Percentiles rank a stretch among this genome's conserved stretches.
These are phyloP conservation scores for Aspergillus ochraceus DNA, from an alignment of 2,329 filamentous ascomycete genomes.

Conservation along the genomic window DNA sequence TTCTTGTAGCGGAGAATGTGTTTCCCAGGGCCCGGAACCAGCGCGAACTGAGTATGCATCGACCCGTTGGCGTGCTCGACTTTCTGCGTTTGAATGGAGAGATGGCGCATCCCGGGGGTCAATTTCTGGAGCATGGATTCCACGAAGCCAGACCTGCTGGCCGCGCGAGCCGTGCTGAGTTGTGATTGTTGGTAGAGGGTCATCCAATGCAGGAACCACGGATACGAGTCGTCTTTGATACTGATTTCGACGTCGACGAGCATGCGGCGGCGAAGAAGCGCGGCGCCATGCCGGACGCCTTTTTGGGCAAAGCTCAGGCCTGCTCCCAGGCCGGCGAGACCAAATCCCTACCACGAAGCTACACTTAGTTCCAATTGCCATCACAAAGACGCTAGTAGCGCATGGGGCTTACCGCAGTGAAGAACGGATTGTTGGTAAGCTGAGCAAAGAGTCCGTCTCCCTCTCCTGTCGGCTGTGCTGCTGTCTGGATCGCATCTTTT, in stretches of 20 bases:
- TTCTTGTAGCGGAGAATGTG: constrained; percentile 85
- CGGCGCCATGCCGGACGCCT: constrained; percentile 69
- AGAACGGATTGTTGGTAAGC: constrained; percentile 50
- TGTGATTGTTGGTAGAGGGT: constrained; percentile 72
- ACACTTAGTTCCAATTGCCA: no score
- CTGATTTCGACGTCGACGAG: constrained; percentile 96
- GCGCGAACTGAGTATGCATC: constrained; percentile 75
- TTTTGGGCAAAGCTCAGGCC: constrained; percentile 77
- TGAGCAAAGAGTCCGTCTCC: constrained; percentile 44
- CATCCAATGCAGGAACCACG: constrained; percentile 94
- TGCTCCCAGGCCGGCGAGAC: constrained; percentile 84
- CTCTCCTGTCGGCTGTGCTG: constrained; percentile 25
- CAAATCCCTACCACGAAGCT: constrained; percentile 63
- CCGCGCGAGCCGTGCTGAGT: constrained; percentile 54
- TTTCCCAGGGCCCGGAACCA: constrained; percentile 87
- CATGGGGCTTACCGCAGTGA: constrained; percentile 46
- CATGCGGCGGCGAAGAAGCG: constrained; percentile 76
- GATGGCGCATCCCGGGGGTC: constrained; percentile 61
- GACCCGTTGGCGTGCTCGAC: constrained; percentile 65
- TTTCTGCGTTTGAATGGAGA: constrained; percentile 65
- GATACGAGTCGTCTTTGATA: constrained; percentile 88
- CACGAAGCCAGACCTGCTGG: constrained; percentile 45
- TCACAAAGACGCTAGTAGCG: neutral
- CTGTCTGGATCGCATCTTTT: constrained; percentile 30
- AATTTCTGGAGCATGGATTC: constrained; percentile 58